Conservation (phyloP, 108 stramenopile genomes). For the Chaetoceros tenuissimus region DNA sequence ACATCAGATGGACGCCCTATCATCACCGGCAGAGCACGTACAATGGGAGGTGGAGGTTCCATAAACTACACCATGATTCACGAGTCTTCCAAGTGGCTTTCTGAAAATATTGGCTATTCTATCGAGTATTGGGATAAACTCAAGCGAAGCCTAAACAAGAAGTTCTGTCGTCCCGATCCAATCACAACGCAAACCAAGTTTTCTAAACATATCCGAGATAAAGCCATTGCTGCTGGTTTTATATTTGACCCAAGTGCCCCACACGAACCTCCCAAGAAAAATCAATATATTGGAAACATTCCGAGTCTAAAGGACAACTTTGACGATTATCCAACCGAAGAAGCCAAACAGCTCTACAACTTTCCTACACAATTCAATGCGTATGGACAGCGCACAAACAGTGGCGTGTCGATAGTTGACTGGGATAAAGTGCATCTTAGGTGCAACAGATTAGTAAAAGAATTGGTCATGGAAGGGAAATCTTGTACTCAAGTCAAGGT, state of each 20-base stretch:
- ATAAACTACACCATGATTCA: constrained; percentile 17
- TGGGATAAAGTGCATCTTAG: constrained; percentile 10
- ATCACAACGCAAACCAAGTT: constrained; percentile 10
- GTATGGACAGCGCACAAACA: constrained; percentile 18
- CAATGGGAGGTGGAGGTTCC: constrained; percentile 25
- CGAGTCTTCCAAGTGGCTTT: constrained; percentile 16
- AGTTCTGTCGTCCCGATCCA: constrained; percentile 12
- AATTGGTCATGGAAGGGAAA: too few species aligned
- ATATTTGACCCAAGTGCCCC: too few species aligned
- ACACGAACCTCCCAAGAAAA: background rate
- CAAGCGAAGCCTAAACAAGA: constrained; percentile 7
- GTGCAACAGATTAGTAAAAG: constrained; percentile 2
- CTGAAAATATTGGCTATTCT: constrained; percentile 5
- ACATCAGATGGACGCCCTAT: constrained; percentile 10
- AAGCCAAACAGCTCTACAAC: constrained; percentile 15
- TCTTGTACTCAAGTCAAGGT: constrained; percentile 10
- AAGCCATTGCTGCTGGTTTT: constrained; percentile 3
- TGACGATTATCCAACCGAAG: too few species aligned
- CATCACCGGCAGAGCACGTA: constrained; percentile 17
- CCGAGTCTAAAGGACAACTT: constrained; percentile 3
- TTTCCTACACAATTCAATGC: constrained; percentile 23
- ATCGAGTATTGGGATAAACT: constrained; percentile 13
- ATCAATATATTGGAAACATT: constrained; percentile 2
- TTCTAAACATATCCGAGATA: constrained; percentile 11
- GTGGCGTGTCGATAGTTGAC: constrained; percentile 14